Base-by-base conservation (phyloP, 805 yeast genomes). In the Teunomyces barrocoloradensis region DNA sequence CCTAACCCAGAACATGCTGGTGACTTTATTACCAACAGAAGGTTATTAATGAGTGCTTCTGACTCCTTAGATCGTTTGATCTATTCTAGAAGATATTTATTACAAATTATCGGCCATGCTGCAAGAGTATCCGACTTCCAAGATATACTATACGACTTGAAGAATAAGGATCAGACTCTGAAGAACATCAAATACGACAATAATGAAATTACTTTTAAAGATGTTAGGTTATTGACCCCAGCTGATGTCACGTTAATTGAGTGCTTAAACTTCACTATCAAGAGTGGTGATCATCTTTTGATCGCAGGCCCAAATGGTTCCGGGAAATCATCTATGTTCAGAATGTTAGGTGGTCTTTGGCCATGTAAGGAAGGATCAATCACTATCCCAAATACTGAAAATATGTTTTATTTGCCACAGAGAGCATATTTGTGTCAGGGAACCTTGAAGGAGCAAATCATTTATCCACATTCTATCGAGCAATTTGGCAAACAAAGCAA, bases 221-320 rank as follows among this genome's bases (percentile, higher is more conserved):
- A 84, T 38, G 87, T 91, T 12, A 89, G 91, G n/a, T 74, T 91
- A 44, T 78, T 87, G 1, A 89, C 97, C 1, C 98, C 98, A 0
- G 84, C 85, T 3, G 85, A 89, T 46, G 91, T 87, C 38, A 76
- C 84, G 0, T 73, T 91, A 40, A 84, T 87, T 18, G 73, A 79
- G 38, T 77, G 80, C 33, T 74, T 91, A 56, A 74, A 80, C 23
- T 90, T 91, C 64, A 77, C 84, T 43, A 79, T 91, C 45, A 79
- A 84, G 52, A 85, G 81, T 29, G 97, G 97, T 30, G 84, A 90
- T 44, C 94, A 91, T 65, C 72, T 91, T 43, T 74, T 91, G 45
- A 90, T 91, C 61, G 90, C 92, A 7, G 98, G 98, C 0, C 97
- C 97, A 11, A 91, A 91, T 61, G 98, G 98, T 1, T 87, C 96